Evolutionary conservation across 768 basidiomycete genomes (phyloP).

Genomic region (Trametes sanguinea): DNA sequence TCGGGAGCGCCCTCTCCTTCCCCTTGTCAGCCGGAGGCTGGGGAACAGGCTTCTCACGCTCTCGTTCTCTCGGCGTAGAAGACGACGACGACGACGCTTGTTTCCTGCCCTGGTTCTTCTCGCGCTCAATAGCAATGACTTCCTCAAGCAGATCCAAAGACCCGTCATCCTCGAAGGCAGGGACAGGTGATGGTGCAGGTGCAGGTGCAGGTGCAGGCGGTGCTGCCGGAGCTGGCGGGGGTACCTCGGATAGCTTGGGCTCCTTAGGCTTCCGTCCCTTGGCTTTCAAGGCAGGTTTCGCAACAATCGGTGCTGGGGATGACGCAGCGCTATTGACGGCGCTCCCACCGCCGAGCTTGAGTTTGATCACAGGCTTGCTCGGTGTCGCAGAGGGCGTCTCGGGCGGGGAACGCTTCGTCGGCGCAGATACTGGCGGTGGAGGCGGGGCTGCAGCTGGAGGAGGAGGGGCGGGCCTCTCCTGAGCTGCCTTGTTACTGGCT

Average conservation of each 20-base stretch:
- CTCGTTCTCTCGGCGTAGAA: conserved; percentile 24
- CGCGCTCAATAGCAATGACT: conserved; percentile 76
- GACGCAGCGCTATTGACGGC: conserved; percentile 19
- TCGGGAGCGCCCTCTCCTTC: conserved; percentile 36
- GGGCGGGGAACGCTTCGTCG: conserved; percentile 22
- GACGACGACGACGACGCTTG: conserved; percentile 7
- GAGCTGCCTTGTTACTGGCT: conserved; percentile 50
- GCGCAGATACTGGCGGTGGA: not conserved
- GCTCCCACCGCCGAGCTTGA: conserved; percentile 51
- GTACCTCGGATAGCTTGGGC: conserved; percentile 33
- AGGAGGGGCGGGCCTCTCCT: conserved; percentile 18
- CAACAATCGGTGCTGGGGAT: conserved; percentile 14
- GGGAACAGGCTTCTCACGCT: conserved; percentile 22
- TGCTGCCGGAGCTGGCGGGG: conserved; percentile 33
- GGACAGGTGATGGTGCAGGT: conserved; percentile 47
- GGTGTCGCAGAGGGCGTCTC: conserved; percentile 38
- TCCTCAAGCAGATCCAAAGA: conserved; percentile 80
- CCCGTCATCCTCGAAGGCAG: conserved; percentile 57
- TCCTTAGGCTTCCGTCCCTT: conserved; percentile 30
- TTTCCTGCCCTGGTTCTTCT: conserved; percentile 51
- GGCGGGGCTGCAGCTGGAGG: conserved; percentile 12
- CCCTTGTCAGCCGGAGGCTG: conserved; percentile 21
- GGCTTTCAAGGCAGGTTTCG: conserved; percentile 27
- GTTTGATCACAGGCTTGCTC: conserved; percentile 60
- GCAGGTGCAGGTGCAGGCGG: conserved; percentile 53